Percentiles rank a stretch among this genome's conserved stretches.
Conservation (phyloP, 208 protist species). For the Wallacemonas rigidus region DNA sequence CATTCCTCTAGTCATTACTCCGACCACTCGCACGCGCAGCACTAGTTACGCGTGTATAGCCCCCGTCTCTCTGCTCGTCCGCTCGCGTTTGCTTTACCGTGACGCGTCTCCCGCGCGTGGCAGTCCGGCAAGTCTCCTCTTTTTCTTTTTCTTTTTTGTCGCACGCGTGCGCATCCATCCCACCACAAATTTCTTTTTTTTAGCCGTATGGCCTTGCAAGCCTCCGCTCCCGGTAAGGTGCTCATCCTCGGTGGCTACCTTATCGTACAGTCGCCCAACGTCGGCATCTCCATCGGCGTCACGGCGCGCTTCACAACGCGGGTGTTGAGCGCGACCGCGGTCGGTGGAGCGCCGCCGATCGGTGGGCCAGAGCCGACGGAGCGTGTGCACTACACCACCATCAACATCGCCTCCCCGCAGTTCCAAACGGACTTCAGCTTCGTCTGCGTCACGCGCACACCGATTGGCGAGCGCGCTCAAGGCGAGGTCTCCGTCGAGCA, state of each 20-base stretch:
- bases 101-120: too few species aligned
- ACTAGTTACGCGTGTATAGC: too few species aligned
- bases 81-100: too few species aligned
- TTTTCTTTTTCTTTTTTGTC: slow-evolving; percentile 7
- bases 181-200: background rate
- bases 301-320: slow-evolving; percentile 88
- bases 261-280: slow-evolving; percentile 90
- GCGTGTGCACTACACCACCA: slow-evolving; percentile 23
- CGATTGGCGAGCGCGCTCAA: slow-evolving; percentile 10
- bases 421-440: slow-evolving; percentile 75
- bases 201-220: slow-evolving; percentile 25
- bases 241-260: slow-evolving; percentile 96
- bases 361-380: slow-evolving; percentile 17
- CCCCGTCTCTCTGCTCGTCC: too few species aligned
- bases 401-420: slow-evolving; percentile 83
- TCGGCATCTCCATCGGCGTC: slow-evolving; percentile 93
- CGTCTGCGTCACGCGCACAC: slow-evolving; percentile 29
- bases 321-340: slow-evolving; percentile 20
- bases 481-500: slow-evolving; percentile 51
- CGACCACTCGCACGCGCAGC: background rate
- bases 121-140: background rate
- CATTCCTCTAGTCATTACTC: background rate
- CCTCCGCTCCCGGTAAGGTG: slow-evolving; percentile 95
- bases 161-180: background rate
- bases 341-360: slow-evolving; percentile 6